These are phyloP conservation scores for Daldinia vernicosa DNA, from an alignment of 495 filamentous ascomycete genomes.

Conservation along the genomic window DNA sequence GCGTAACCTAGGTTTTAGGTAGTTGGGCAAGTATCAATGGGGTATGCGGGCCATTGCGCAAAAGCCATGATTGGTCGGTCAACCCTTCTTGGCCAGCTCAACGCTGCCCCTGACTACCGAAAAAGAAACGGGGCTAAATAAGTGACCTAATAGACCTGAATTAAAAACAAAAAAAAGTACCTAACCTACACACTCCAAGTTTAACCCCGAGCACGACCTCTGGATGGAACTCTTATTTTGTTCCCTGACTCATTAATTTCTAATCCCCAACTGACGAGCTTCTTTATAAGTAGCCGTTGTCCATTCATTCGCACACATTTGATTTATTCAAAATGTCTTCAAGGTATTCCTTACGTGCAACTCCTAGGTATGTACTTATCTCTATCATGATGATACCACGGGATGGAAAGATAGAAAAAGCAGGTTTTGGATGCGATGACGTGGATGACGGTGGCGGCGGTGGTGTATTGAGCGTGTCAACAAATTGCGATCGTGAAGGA, in stretches of 20 bases:
- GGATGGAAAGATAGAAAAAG: not conserved
- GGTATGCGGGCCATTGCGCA: constrained; percentile 10
- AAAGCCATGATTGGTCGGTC: constrained; percentile 4
- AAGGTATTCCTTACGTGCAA: constrained; percentile 46
- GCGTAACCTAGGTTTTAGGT: too few species aligned
- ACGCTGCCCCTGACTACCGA: constrained; percentile 39
- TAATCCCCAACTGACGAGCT: constrained; percentile 34
- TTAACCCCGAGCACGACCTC: constrained; percentile 7
- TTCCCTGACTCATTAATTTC: constrained; percentile 3
- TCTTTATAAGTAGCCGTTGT: constrained; percentile 35
- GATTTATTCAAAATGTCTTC: constrained; percentile 39
- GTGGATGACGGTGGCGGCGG: not conserved
- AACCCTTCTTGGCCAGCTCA: constrained; percentile 12
- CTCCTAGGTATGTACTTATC: constrained; percentile 44
- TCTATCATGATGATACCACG: not conserved
- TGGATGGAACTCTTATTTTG: constrained; percentile 9
- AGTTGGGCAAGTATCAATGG: not conserved
- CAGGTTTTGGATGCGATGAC: not conserved
- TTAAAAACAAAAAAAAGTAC: constrained; percentile 32
- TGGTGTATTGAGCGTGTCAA: not conserved
- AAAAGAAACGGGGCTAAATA: constrained; percentile 23
- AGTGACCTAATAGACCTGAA: constrained; percentile 9
- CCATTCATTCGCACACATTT: constrained; percentile 25
- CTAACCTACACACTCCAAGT: constrained; percentile 1
- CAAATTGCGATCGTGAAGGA: not conserved